Conservation (phyloP, 768 basidiomycete genomes). For the Rhodotorula toruloides region DNA sequence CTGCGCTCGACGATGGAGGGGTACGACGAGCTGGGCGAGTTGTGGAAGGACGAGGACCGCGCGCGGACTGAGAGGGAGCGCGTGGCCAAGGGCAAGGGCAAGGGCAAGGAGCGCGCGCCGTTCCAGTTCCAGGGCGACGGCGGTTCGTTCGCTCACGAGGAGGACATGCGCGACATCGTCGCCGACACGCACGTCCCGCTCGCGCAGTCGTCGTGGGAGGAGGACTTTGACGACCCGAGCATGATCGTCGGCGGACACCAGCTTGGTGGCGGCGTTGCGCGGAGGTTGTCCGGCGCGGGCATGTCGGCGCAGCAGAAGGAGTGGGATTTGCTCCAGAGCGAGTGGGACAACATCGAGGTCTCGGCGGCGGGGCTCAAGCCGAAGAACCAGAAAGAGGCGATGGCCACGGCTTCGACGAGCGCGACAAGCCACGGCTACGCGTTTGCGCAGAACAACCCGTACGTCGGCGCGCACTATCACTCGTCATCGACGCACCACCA, state of each 20-base stretch:
- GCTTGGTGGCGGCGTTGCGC: neutral
- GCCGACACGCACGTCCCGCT: constrained; percentile 36
- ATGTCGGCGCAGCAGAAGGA: constrained; percentile 44
- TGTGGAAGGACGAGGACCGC: constrained; percentile 42
- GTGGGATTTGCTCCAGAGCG: constrained; percentile 67
- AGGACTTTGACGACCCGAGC: constrained; percentile 41
- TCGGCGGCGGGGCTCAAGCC: constrained; percentile 60
- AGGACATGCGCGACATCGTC: constrained; percentile 2
- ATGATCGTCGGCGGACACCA: constrained; percentile 37
- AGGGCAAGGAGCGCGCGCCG: constrained; percentile 3
- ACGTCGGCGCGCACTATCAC: constrained; percentile 12
- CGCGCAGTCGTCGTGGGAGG: constrained; percentile 41
- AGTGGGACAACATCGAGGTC: constrained; percentile 79
- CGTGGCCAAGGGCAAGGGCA: constrained; percentile 6
- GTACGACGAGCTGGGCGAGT: constrained; percentile 23
- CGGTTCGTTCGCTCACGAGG: constrained; percentile 29
- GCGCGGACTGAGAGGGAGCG: constrained; percentile 18
- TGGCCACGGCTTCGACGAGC: too few species aligned
- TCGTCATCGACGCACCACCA: constrained; percentile 26
- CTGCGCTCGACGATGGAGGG: constrained; percentile 17
- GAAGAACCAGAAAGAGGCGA: constrained; percentile 45
- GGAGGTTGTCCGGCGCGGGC: neutral
- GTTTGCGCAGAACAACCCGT: constrained; percentile 38
- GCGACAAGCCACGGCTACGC: constrained; percentile 20
- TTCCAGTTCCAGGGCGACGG: constrained; percentile 42